Evolutionary conservation across 2,329 filamentous ascomycete genomes (phyloP).

Genomic region (Teratosphaeria viscida): DNA sequence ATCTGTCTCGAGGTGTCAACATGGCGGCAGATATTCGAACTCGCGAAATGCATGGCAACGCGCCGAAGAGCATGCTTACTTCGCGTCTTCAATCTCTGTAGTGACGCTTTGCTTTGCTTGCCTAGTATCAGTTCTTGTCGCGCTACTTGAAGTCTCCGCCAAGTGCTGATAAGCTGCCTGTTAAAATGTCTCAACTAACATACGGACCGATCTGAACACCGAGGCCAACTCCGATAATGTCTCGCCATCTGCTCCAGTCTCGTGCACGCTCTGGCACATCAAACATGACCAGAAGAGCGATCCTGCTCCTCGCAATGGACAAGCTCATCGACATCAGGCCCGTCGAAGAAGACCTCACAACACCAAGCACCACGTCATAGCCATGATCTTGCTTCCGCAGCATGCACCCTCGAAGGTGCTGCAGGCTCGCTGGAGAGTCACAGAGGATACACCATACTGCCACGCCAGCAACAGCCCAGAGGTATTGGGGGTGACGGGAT

Average conservation of each 20-base stretch:
- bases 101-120: not conserved
- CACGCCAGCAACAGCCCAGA: slow-evolving; percentile 14
- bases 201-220: not conserved
- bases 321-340: not conserved
- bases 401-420: not conserved
- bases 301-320: not conserved
- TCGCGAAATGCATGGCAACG: too few species aligned
- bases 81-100: not conserved
- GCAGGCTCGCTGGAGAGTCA: slow-evolving; percentile 5
- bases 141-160: not conserved
- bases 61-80: too few species aligned
- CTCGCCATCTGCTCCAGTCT: not conserved
- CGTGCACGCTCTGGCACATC: not conserved
- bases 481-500: slow-evolving; percentile 15
- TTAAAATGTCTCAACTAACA: not conserved
- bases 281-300: not conserved
- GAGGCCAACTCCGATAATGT: not conserved
- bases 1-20: too few species aligned
- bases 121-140: not conserved
- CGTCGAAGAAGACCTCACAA: not conserved
- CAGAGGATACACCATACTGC: slow-evolving; percentile 10
- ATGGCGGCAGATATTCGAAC: too few species aligned
- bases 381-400: not conserved
- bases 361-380: not conserved
- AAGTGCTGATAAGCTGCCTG: not conserved